phyloP scores from a whole-genome alignment of 805 yeast species.

The Starmerella riodocensis region DNA sequence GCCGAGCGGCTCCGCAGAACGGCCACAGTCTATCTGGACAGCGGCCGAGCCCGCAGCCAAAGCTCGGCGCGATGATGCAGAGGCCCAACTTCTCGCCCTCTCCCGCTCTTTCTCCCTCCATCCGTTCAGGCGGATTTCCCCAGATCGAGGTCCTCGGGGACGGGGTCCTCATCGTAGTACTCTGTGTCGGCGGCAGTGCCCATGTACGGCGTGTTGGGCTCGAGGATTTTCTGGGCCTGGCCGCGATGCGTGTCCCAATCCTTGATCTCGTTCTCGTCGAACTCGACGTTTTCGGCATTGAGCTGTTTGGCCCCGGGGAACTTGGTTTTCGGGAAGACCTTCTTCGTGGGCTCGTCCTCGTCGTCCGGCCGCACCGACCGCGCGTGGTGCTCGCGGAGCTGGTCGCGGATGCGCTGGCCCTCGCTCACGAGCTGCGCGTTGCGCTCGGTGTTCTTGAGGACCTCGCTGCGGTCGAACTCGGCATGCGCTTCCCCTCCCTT shows the following conservation, averaged over 20 bases:
- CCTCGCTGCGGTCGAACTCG: conserved; percentile 45
- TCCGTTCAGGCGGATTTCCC: conserved; percentile 6
- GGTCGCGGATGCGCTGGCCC: conserved; percentile 18
- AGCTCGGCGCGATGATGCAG: no score
- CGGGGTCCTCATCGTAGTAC: conserved; percentile 24
- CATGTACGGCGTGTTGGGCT: conserved; percentile 24
- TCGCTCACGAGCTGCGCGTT: conserved; percentile 38
- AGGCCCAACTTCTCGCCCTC: no score
- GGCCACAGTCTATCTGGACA: no score
- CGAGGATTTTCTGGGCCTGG: conserved; percentile 20
- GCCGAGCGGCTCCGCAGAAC: no score
- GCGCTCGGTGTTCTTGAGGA: conserved; percentile 61
- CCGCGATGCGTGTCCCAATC: conserved; percentile 22
- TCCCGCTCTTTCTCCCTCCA: no score
- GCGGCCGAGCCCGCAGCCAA: no score
- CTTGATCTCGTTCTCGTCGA: conserved; percentile 19
- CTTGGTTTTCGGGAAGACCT: conserved; percentile 21
- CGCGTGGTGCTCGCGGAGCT: conserved; percentile 3
- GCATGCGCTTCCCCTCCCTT: background rate
- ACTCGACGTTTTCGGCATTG: conserved; percentile 9
- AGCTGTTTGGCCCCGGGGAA: conserved; percentile 19
- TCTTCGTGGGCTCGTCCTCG: conserved; percentile 4
- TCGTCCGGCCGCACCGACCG: background rate
- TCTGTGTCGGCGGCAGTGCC: conserved; percentile 24
- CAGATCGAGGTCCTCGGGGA: conserved; percentile 18